These are phyloP conservation scores for Forsythia suspensa DNA, from an alignment of 257 asterid genomes.

Conservation along the genomic window DNA sequence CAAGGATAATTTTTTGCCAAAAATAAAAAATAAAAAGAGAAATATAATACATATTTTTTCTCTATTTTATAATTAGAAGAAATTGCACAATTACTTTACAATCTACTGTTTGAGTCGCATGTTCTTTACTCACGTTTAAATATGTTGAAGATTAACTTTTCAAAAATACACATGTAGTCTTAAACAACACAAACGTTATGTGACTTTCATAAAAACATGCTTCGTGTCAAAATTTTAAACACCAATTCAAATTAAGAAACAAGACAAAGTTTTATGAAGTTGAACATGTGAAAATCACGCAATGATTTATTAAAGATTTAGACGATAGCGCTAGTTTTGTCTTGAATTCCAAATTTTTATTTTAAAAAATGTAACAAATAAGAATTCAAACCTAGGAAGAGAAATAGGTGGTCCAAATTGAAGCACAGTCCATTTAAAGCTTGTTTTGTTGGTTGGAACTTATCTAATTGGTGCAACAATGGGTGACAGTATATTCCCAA, in stretches of 20 bases:
- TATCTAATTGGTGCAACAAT: slow-evolving; percentile 42
- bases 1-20: slow-evolving; percentile 28
- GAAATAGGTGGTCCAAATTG: slow-evolving; percentile 24
- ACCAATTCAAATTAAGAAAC: background rate
- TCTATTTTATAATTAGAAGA: background rate
- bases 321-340: no score
- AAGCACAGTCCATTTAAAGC: slow-evolving; percentile 31
- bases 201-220: background rate
- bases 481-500: slow-evolving; percentile 11
- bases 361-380: background rate
- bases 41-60: slow-evolving; percentile 9
- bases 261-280: background rate
- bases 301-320: background rate
- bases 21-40: background rate
- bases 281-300: background rate
- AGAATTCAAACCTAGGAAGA: slow-evolving; percentile 12
- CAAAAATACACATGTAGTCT: no score
- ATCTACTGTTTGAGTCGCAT: no score
- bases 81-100: slow-evolving; percentile 10
- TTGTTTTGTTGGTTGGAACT: slow-evolving; percentile 47
- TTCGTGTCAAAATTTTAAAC: no score
- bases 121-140: no score
- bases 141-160: no score
- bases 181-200: no score
- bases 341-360: background rate